These are phyloP conservation scores for Ceratocystis albifundus DNA, from an alignment of 2,329 filamentous ascomycete species.

Conservation along the genomic window DNA sequence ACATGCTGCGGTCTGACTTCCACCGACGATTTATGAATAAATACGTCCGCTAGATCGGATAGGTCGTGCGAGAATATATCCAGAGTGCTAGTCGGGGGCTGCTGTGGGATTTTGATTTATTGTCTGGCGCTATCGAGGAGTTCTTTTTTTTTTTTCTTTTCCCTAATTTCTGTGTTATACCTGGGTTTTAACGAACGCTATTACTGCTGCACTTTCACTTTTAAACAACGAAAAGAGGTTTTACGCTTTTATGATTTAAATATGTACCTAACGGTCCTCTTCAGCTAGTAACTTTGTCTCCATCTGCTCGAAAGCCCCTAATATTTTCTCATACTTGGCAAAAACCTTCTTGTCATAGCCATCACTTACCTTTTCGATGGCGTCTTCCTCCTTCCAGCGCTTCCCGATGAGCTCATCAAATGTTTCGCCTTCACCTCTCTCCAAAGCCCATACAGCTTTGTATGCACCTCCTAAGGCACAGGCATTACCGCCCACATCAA, in stretches of 20 bases:
- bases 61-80: not conserved
- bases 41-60: conserved; percentile 41
- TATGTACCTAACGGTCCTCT: conserved; percentile 26
- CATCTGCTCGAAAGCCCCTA: conserved; percentile 66
- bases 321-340: conserved; percentile 62
- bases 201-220: not conserved
- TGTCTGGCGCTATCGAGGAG: conserved; percentile 13
- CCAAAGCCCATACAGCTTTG: conserved; percentile 87
- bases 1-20: conserved; percentile 87
- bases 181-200: not conserved
- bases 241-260: not conserved
- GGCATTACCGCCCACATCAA: conserved; percentile 90
- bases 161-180: conserved; percentile 4
- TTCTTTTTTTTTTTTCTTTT: conserved; percentile 5
- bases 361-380: conserved; percentile 69
- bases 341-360: conserved; percentile 69
- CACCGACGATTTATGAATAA: conserved; percentile 91
- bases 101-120: conserved; percentile 20
- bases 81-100: not conserved
- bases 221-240: not conserved
- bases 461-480: conserved; percentile 90
- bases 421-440: conserved; percentile 54
- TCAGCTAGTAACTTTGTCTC: conserved; percentile 48
- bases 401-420: conserved; percentile 80
- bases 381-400: conserved; percentile 75